Conservation (phyloP, 371 early-diverging fungal species). For the Coemansia sp. region DNA sequence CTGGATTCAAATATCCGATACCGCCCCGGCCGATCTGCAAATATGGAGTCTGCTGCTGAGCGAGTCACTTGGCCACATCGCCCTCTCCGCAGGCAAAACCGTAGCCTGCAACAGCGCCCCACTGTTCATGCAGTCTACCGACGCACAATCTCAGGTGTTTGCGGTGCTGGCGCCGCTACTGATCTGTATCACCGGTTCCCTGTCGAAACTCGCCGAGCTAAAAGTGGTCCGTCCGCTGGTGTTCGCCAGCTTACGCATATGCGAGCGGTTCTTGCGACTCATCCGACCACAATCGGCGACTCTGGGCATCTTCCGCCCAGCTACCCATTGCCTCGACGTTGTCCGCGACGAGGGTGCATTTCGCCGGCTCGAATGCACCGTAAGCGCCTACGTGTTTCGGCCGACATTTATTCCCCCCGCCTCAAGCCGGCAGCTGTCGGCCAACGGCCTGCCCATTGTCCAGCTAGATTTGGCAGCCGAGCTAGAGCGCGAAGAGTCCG, state of each 20-base stretch:
- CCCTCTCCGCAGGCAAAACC: not conserved
- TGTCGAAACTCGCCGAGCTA: not conserved
- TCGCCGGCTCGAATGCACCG: not conserved
- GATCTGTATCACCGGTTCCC: not conserved
- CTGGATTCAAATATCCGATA: conserved; percentile 24
- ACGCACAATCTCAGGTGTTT: conserved; percentile 22
- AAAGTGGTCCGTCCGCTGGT: conserved; percentile 5
- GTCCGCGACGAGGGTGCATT: conserved; percentile 1
- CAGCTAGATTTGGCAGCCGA: conserved; percentile 5
- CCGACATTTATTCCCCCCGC: not conserved
- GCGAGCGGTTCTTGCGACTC: conserved; percentile 9
- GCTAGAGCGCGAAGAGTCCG: conserved; percentile 16
- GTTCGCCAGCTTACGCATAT: conserved; percentile 7
- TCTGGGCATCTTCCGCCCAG: conserved; percentile 13
- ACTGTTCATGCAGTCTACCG: conserved; percentile 7
- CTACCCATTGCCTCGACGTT: not conserved
- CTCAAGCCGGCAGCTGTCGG: not conserved
- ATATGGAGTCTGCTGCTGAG: conserved; percentile 33
- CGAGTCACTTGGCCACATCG: conserved; percentile 24
- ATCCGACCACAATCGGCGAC: conserved; percentile 13
- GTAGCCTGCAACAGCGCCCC: not conserved
- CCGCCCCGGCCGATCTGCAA: not conserved
- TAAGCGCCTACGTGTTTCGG: conserved; percentile 17
- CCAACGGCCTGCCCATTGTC: not conserved
- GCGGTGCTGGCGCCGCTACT: conserved; percentile 18